Evolutionary conservation across 495 filamentous ascomycete species (phyloP), one percentile per base, ranked within the genome.

Genomic region (Parachaetomium inaequale): DNA sequence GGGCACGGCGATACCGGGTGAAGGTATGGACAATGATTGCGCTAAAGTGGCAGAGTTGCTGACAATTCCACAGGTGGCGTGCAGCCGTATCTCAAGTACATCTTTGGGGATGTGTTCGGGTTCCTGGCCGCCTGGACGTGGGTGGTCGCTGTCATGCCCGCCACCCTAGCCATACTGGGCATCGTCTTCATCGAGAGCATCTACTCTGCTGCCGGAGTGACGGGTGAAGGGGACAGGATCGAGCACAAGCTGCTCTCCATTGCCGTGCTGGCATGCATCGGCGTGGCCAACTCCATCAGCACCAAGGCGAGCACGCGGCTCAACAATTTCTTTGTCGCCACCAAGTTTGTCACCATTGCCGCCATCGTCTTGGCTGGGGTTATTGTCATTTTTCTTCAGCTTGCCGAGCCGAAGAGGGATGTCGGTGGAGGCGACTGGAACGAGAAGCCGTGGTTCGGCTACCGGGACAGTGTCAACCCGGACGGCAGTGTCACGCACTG

Each of bases 101-200:
- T 82, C 25, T 86, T 77, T 60, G 83, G 83, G 1, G 82, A 85
- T 53, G 65, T 79, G 0, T 75, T 81, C 63, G 83, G 79, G 21
- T 84, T 83, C 63, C 61, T 84, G 15, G 77, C 78, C 0, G 81
- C 81, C 0, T 86, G 83, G 83, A 82, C 78, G 0, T 85, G 82
- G 83, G 77, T 85, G 49, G 78, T 82, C 1, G 81, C 79, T 15
- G 78, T 83, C 14, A 85, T 82, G 79, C 83, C 83, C 2, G 78
- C 81, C 0, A 81, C 83, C 0, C 70, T 84, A 34, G 83, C 83
- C 6, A 85, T 84, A 25, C 71, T 85, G 10, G 78, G 77, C 68
- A 82, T 86, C 56, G 78, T 85, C n/a, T 85, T 86, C 54, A 72
- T 82, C 5, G 83, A 86, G 72, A 79, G 70, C 64, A 78, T 83